Conservation (phyloP, 495 filamentous ascomycete genomes). For the Penicillium diatomitis region DNA sequence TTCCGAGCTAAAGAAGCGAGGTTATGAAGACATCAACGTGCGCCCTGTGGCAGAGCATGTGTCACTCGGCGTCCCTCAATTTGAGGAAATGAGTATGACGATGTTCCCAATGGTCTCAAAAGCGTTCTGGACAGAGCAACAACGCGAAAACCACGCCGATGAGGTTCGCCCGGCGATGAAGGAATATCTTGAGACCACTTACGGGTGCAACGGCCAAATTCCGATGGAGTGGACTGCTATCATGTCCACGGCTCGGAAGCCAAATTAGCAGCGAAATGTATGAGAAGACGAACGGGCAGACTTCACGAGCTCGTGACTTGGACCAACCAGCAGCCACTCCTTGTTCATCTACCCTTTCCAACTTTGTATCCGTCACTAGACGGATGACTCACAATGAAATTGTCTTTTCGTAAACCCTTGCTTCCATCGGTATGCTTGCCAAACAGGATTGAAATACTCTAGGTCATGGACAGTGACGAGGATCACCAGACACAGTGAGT, state of each 20-base stretch:
- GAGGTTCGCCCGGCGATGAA: conserved; percentile 18
- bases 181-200: conserved; percentile 22
- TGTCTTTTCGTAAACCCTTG: too few relatives aligned
- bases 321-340: too few relatives aligned
- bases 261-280: background rate
- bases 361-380: too few relatives aligned
- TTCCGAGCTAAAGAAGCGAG: conserved; percentile 21
- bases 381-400: too few relatives aligned
- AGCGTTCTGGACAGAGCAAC: conserved; percentile 26
- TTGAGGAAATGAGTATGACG: conserved; percentile 21
- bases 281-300: too few relatives aligned
- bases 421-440: too few relatives aligned
- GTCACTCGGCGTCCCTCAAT: conserved; percentile 12
- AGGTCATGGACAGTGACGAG: too few relatives aligned
- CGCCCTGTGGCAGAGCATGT: conserved; percentile 11
- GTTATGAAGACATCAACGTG: conserved; percentile 23
- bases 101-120: conserved; percentile 19
- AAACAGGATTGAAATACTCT: too few relatives aligned
- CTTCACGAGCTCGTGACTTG: too few relatives aligned
- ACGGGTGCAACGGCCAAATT: conserved; percentile 21
- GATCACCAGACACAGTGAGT: too few relatives aligned
- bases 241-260: conserved; percentile 25
- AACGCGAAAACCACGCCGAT: conserved; percentile 14
- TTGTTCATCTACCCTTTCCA: too few relatives aligned
- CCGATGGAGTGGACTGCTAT: conserved; percentile 25